A percentile compares a stretch with the other conserved stretches of the same genome.
Conservation (phyloP, 495 filamentous ascomycete species). For the Penicillium antarcticum region DNA sequence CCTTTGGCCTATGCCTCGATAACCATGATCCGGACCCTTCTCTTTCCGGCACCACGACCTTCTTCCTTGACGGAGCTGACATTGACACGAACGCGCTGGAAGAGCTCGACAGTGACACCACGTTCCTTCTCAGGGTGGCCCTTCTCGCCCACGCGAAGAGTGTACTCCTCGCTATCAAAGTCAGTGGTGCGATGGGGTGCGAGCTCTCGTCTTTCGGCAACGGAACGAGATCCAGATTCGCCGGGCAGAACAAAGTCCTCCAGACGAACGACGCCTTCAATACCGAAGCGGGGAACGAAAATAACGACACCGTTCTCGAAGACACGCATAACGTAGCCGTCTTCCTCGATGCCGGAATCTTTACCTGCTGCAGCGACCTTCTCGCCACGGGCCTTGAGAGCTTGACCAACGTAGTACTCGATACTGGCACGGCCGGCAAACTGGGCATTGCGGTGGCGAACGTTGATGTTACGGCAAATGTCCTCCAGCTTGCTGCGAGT, state of each 20-base stretch:
- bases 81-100: slow-evolving; percentile 82
- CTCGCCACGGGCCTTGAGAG: slow-evolving; percentile 76
- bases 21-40: slow-evolving; percentile 53
- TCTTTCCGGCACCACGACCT: slow-evolving; percentile 76
- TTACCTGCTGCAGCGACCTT: slow-evolving; percentile 37
- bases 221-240: slow-evolving; percentile 40
- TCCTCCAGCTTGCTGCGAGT: slow-evolving; percentile 76
- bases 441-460: slow-evolving; percentile 94
- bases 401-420: slow-evolving; percentile 96
- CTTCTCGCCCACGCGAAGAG: slow-evolving; percentile 54
- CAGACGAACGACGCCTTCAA: slow-evolving; percentile 84
- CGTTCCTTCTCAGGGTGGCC: slow-evolving; percentile 48
- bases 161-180: slow-evolving; percentile 83
- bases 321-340: slow-evolving; percentile 93
- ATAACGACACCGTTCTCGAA: slow-evolving; percentile 97
- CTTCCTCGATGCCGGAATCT: slow-evolving; percentile 61
- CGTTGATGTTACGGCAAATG: slow-evolving; percentile 97
- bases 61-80: slow-evolving; percentile 92
- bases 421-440: slow-evolving; percentile 89
- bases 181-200: slow-evolving; percentile 54
- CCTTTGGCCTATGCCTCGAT: slow-evolving; percentile 18
- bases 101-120: slow-evolving; percentile 67
- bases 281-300: slow-evolving; percentile 91
- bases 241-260: slow-evolving; percentile 76
- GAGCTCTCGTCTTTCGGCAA: slow-evolving; percentile 37